phyloP scores from a whole-genome alignment of 495 filamentous ascomycete species.

The Aspergillus funiculosus region DNA sequence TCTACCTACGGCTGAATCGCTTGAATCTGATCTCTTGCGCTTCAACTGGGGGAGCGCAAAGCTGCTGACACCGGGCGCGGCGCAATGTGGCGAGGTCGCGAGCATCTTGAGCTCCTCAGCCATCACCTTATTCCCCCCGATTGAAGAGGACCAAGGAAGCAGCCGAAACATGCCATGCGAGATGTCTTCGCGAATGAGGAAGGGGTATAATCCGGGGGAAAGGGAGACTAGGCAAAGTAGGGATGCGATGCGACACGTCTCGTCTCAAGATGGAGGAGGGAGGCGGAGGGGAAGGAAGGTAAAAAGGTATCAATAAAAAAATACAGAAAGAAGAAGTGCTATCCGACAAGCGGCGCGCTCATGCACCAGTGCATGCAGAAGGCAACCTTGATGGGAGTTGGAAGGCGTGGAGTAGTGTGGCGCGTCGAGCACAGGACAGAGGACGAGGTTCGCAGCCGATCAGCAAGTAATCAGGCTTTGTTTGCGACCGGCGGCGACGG shows the following conservation, averaged over 20 bases:
- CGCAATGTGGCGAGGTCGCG: slow-evolving; percentile 28
- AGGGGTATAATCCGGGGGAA: slow-evolving; percentile 14
- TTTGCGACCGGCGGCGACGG: slow-evolving; percentile 19
- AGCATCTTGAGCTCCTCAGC: slow-evolving; percentile 46
- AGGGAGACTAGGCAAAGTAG: slow-evolving; percentile 19
- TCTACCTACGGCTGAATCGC: slow-evolving; percentile 19
- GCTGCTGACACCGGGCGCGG: slow-evolving; percentile 36
- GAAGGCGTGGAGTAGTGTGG: slow-evolving; percentile 12
- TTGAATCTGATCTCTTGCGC: slow-evolving; percentile 48
- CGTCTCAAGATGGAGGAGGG: not conserved
- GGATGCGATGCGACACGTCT: slow-evolving; percentile 26
- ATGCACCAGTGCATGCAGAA: slow-evolving; percentile 21
- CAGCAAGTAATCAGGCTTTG: slow-evolving; percentile 13
- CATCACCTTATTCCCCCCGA: slow-evolving; percentile 50
- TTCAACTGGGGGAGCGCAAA: slow-evolving; percentile 46
- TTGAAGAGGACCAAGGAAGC: slow-evolving; percentile 50
- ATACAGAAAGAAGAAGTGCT: not conserved
- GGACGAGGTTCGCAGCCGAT: slow-evolving; percentile 14
- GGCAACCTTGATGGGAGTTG: slow-evolving; percentile 16
- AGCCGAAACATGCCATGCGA: slow-evolving; percentile 57
- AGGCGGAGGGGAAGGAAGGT: not conserved
- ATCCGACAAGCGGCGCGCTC: slow-evolving; percentile 3
- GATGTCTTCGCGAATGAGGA: slow-evolving; percentile 15
- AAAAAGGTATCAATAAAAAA: slow-evolving; percentile 8
- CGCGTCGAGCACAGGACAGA: slow-evolving; percentile 10